These are phyloP conservation scores for Hapsidospora chrysogenum DNA, from an alignment of 495 filamentous ascomycete genomes.

Conservation along the genomic window DNA sequence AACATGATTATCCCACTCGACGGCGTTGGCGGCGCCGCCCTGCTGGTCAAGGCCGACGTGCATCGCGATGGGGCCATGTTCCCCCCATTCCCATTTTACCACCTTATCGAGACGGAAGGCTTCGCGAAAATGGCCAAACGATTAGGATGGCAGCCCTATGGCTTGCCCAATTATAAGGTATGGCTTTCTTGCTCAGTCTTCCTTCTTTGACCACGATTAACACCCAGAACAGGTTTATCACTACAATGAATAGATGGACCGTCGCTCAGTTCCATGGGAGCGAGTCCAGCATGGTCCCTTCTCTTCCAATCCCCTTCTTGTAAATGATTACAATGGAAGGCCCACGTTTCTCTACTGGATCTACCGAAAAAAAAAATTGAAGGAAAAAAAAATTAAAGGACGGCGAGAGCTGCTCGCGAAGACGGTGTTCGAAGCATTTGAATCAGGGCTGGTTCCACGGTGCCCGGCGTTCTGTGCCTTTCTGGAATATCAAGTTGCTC, in stretches of 20 bases:
- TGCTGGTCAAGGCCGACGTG: slow-evolving; percentile 93
- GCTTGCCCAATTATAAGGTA: slow-evolving; percentile 94
- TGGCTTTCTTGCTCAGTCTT: slow-evolving; percentile 11
- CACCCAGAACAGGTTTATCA: slow-evolving; percentile 52
- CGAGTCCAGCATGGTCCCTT: too few relatives aligned
- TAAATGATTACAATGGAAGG: too few relatives aligned
- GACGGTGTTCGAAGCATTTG: too few relatives aligned
- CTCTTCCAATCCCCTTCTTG: too few relatives aligned
- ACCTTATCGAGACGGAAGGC: slow-evolving; percentile 93
- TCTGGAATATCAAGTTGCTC: too few relatives aligned
- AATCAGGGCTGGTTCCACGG: too few relatives aligned
- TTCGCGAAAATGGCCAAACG: slow-evolving; percentile 94
- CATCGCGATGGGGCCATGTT: slow-evolving; percentile 98
- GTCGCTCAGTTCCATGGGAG: too few relatives aligned
- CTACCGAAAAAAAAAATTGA: too few relatives aligned
- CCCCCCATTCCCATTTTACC: slow-evolving; percentile 88
- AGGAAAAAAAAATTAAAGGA: too few relatives aligned
- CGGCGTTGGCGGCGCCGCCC: slow-evolving; percentile 84
- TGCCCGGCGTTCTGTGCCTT: too few relatives aligned
- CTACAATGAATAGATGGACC: slow-evolving; percentile 79
- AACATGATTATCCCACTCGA: slow-evolving; percentile 55
- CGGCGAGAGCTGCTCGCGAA: too few relatives aligned
- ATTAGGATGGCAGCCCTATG: slow-evolving; percentile 67
- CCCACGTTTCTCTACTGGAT: too few relatives aligned
- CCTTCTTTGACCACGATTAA: slow-evolving; percentile 10